These are phyloP conservation scores for Talaromyces sp. DNA, from an alignment of 2,329 filamentous ascomycete genomes.

Conservation along the genomic window DNA sequence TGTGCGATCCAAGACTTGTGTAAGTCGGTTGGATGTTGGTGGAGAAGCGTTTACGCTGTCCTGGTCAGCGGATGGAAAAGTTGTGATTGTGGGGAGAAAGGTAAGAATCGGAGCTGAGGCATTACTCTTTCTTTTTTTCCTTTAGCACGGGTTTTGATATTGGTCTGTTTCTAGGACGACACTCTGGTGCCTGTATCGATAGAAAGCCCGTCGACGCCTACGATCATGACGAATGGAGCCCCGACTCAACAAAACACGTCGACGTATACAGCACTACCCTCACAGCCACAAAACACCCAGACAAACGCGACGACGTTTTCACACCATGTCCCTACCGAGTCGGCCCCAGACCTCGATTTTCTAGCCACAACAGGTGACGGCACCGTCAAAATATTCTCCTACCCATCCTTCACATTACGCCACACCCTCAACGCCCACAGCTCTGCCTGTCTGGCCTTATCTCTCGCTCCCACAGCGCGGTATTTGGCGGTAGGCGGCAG, in stretches of 20 bases:
- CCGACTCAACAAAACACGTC: slow-evolving; percentile 6
- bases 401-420: slow-evolving; percentile 39
- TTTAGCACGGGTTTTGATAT: background rate
- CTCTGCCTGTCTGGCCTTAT: slow-evolving; percentile 42
- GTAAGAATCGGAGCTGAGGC: slow-evolving; percentile 19
- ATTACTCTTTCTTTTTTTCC: too few relatives aligned
- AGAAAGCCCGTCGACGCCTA: slow-evolving; percentile 33
- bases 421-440: slow-evolving; percentile 46
- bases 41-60: slow-evolving; percentile 45
- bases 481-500: slow-evolving; percentile 46
- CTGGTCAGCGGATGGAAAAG: slow-evolving; percentile 44
- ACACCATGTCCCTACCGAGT: slow-evolving; percentile 31
- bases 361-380: slow-evolving; percentile 47
- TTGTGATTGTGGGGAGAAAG: slow-evolving; percentile 44
- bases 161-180: slow-evolving; percentile 33
- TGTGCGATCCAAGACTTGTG: slow-evolving; percentile 44
- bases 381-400: slow-evolving; percentile 43
- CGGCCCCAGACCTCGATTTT: slow-evolving; percentile 35
- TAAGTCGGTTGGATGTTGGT: slow-evolving; percentile 44
- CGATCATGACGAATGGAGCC: slow-evolving; percentile 17
- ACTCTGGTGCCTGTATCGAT: slow-evolving; percentile 42
- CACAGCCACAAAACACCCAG: slow-evolving; percentile 41
- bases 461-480: slow-evolving; percentile 42
- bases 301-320: slow-evolving; percentile 47
- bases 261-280: slow-evolving; percentile 34